These are phyloP conservation scores for Aspergillus alliaceus DNA, from an alignment of 2,329 filamentous ascomycete species.

Conservation along the genomic window DNA sequence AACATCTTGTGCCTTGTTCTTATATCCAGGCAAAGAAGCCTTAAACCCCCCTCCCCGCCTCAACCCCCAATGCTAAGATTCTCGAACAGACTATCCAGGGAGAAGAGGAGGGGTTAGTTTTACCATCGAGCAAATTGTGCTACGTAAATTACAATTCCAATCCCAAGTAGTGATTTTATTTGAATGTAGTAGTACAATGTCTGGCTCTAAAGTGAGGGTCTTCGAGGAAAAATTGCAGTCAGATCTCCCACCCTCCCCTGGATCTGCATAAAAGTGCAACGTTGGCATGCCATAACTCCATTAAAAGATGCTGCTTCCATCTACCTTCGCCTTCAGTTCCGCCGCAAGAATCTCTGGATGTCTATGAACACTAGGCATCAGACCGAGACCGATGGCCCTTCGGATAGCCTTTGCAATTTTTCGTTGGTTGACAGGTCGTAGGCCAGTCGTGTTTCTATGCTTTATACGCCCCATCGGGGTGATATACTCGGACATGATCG, in stretches of 20 bases:
- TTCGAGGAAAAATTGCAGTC: too few species aligned
- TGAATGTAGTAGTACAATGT: background rate
- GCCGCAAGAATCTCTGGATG: conserved; percentile 76
- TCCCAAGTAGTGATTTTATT: background rate
- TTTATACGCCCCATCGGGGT: conserved; percentile 82
- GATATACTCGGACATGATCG: conserved; percentile 85
- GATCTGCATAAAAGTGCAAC: background rate
- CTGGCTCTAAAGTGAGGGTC: background rate
- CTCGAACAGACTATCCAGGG: too few species aligned
- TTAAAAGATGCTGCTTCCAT: conserved; percentile 20
- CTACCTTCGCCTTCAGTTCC: conserved; percentile 31
- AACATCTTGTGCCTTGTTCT: background rate
- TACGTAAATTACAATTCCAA: conserved; percentile 4
- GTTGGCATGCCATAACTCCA: background rate
- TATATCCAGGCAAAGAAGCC: background rate
- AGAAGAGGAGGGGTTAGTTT: too few species aligned
- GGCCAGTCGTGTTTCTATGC: conserved; percentile 70
- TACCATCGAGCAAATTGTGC: too few species aligned
- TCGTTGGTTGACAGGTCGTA: conserved; percentile 86
- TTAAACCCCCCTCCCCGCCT: too few species aligned
- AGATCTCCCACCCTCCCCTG: too few species aligned
- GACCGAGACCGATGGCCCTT: conserved; percentile 80
- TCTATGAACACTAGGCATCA: conserved; percentile 86
- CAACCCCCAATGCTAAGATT: too few species aligned
- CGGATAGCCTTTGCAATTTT: conserved; percentile 91